Base-by-base conservation (phyloP, 2,329 filamentous ascomycete genomes). In the Colletotrichum spinosum region DNA sequence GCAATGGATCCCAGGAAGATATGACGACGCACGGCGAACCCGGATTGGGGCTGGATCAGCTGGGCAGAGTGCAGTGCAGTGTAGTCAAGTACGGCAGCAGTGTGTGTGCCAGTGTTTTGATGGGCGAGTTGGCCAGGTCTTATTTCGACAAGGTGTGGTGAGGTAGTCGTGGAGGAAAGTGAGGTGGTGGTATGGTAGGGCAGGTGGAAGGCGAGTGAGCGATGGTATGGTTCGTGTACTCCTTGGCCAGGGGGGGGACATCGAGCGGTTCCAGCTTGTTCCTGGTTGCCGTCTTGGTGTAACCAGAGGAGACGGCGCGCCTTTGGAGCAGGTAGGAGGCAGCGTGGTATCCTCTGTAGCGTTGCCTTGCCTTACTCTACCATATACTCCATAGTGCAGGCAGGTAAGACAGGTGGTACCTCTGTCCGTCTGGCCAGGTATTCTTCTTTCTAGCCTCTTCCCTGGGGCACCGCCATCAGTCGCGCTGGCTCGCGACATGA, bases 21-120 rank as follows among this genome's bases (percentile, higher is more conserved):
- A 64, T 63, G 64, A 67, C 44, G 63, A 66, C 64, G 64, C 54
- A 54, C 60, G 55, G 55, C 50, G 53, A 44, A 34, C 62, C 25
- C 25, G 25, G 4, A 25, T 25, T 25, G 25, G 56, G 37, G 53
- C 34, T 55, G 53, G 62, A 53, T 60, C 55, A 54, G 55, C 61
- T 44, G 60, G 60, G 38, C 10, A 46, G 2, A 25, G 25, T 25
- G 25, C 25, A 25, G 25, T 25, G 25, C 25, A 25, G 25, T 25
- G 25, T 25, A 25, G 25, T 25, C 3, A 5, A 25, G 25, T 25
- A 25, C 25, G 25, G 25, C 25, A 25, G 25, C 25, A 25, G 25
- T 25, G 4, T 25, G 25, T 25, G 25, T 25, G 25, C 25, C 25
- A 4, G 25, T 25, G 25, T 25, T 25, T 25, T 25, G 25, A 25